These are phyloP conservation scores for Colletotrichum tofieldiae DNA, from an alignment of 2,329 filamentous ascomycete genomes.

Conservation along the genomic window DNA sequence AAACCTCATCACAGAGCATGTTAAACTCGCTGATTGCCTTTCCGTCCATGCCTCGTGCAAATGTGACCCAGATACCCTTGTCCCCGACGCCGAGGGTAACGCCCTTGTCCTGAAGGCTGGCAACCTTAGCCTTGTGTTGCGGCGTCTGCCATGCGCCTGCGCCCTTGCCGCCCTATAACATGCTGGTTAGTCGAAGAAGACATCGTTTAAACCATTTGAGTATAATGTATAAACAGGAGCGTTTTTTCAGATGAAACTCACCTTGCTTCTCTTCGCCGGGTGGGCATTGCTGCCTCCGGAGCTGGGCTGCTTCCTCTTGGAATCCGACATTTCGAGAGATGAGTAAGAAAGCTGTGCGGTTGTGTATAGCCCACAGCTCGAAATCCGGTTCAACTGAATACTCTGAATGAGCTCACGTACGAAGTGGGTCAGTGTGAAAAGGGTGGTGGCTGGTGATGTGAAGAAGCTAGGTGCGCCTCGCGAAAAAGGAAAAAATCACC, in stretches of 20 bases:
- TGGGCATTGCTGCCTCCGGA: conserved; percentile 44
- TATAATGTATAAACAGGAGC: background rate
- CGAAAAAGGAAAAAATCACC: conserved; percentile 9
- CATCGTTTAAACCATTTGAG: background rate
- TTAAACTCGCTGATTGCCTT: conserved; percentile 79
- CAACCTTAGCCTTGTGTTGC: conserved; percentile 68
- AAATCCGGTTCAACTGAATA: background rate
- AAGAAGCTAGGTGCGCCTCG: background rate
- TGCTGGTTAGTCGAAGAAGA: background rate
- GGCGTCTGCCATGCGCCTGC: conserved; percentile 75
- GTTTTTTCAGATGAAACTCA: conserved; percentile 45
- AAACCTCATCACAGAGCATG: conserved; percentile 77
- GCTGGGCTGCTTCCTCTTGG: conserved; percentile 54
- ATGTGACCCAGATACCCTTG: conserved; percentile 84
- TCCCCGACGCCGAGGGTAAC: conserved; percentile 76
- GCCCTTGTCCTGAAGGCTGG: conserved; percentile 58
- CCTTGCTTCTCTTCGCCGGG: conserved; percentile 60
- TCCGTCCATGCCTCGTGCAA: conserved; percentile 78
- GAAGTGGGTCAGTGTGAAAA: background rate
- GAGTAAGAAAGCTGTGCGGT: background rate
- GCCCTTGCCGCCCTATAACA: conserved; percentile 47
- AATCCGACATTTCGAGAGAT: conserved; percentile 50
- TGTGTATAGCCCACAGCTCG: background rate
- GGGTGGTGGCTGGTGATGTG: background rate
- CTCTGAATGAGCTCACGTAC: background rate